These are phyloP conservation scores for Boletus barrowsii DNA, from an alignment of 768 basidiomycete genomes.

Conservation along the genomic window DNA sequence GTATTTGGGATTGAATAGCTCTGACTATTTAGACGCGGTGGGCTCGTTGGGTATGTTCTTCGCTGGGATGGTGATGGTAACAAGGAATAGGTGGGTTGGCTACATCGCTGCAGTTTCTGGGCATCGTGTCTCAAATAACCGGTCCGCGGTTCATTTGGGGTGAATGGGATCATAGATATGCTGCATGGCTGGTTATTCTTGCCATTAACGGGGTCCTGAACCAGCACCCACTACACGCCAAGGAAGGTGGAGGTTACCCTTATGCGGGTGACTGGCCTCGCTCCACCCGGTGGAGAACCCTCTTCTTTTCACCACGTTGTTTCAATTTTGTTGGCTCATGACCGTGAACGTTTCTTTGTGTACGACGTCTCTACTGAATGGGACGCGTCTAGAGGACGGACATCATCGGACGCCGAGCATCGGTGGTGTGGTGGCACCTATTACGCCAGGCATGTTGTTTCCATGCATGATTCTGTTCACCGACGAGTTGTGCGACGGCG, in stretches of 20 bases:
- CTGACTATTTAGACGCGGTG: slow-evolving; percentile 40
- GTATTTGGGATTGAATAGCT: neutral
- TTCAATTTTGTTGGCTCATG: no score
- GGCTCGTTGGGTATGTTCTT: slow-evolving; percentile 64
- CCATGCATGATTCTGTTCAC: slow-evolving; percentile 15
- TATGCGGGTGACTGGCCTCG: slow-evolving; percentile 43
- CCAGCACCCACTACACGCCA: slow-evolving; percentile 66
- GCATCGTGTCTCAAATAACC: slow-evolving; percentile 26
- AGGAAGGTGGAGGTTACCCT: slow-evolving; percentile 61
- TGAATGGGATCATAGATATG: slow-evolving; percentile 38
- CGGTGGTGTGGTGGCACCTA: slow-evolving; percentile 20
- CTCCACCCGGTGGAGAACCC: neutral
- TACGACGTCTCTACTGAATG: slow-evolving; percentile 15
- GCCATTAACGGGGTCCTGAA: slow-evolving; percentile 60
- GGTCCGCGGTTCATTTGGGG: slow-evolving; percentile 10
- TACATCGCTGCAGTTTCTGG: neutral
- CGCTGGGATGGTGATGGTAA: slow-evolving; percentile 58
- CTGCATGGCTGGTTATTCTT: slow-evolving; percentile 71
- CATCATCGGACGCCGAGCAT: slow-evolving; percentile 6
- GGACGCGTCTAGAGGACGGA: neutral
- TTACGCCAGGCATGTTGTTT: slow-evolving; percentile 11
- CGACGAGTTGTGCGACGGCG: slow-evolving; percentile 16
- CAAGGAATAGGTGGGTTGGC: slow-evolving; percentile 45
- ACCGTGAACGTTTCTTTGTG: neutral
- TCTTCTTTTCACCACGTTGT: neutral